Evolutionary conservation across 768 basidiomycete genomes (phyloP), one percentile per base, ranked within the genome.

Genomic region (Gelatoporia subvermispora): DNA sequence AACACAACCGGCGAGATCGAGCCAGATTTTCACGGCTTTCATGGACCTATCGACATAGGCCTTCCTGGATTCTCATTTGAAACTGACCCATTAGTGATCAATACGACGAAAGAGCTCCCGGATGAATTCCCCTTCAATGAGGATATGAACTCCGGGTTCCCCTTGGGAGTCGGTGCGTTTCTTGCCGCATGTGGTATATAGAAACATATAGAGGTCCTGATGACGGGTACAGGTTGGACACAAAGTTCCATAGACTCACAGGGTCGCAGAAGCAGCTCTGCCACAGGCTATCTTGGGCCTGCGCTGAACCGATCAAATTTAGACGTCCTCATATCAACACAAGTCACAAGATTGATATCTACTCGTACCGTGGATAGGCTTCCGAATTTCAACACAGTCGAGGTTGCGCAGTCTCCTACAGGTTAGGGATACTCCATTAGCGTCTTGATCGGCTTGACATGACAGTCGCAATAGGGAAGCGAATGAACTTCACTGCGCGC

Each of bases 121-220:
- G 65, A 70, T 22, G 67, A 70, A 38, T 76, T 70, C 50, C 63
- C 69, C 2, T 75, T 62, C 52, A 72, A 72, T 50, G 25, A 59
- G 11, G 77, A 77, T 53, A 63, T 63, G 49, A 75, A 76, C 51
- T 65, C 68, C 21, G 76, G 77, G 11, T 61, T 55, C 9, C 66
- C 67, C 0, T 45, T 74, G 5, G 76, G 76, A 4, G 43, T 74
- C 35, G 68, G 75, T 73, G 28, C 44, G 67, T 11, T n/a, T n/a
- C n/a, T n/a, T n/a, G n/a, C n/a, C n/a, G n/a, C n/a, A n/a, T n/a
- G n/a, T n/a, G n/a, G n/a, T n/a, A n/a, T n/a, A n/a, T n/a, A n/a
- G n/a, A n/a, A n/a, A n/a, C n/a, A n/a, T n/a, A n/a, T n/a, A n/a
- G n/a, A n/a, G 16, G 10, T 31, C 13, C 9, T 21, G 8, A 18